Evolutionary conservation across 2,329 filamentous ascomycete genomes (phyloP), one percentile per base, ranked within the genome.

Genomic region (Huntiella abstrusa): DNA sequence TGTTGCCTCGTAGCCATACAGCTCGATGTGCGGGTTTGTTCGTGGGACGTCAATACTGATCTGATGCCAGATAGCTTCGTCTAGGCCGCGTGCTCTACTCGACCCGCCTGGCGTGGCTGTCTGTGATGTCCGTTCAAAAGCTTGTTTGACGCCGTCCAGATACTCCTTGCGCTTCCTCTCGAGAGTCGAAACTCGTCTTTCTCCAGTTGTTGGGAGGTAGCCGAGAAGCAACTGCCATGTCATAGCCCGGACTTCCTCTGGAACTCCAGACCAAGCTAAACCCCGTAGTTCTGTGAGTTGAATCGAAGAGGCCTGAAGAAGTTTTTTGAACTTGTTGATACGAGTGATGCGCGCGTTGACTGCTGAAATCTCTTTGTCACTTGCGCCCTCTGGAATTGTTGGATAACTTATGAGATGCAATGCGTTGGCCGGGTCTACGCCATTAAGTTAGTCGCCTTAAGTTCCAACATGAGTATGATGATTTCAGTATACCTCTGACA

Each of bases 1-100:
- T 1, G 92, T 98, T 4, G 88, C 88, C 62, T 96, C 88, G 58
- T 94, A 96, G 53, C 84, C 75, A 63, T 98, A 98, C 0, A 98
- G 70, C 54, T 92, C 83, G 46, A 98, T 80, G 61, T 96, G 91
- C 8, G 91, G 91, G 58, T 94, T 96, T 3, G 91, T 98, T 43
- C 91, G 77, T 2, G 91, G 91, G 16, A 96, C 84, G 58, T 98
- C 91, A 57, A 98, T 98, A 62, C 86, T 95, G 63, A 98, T 96
- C 59, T 98, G 91, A 64, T 98, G 91, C 91, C 91, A 98, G 49
- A 98, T 78, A n/a, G 85, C 82, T 65, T 98, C 91, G 55, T 98
- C 92, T 13, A 98, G 65, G 2, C 87, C 88, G 51, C 74, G 64
- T 5, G 66, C 59, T 52, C 70, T 69, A 53, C 44, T 40, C 6